Base-by-base conservation (phyloP, 495 filamentous ascomycete species). In the Podospora australis region DNA sequence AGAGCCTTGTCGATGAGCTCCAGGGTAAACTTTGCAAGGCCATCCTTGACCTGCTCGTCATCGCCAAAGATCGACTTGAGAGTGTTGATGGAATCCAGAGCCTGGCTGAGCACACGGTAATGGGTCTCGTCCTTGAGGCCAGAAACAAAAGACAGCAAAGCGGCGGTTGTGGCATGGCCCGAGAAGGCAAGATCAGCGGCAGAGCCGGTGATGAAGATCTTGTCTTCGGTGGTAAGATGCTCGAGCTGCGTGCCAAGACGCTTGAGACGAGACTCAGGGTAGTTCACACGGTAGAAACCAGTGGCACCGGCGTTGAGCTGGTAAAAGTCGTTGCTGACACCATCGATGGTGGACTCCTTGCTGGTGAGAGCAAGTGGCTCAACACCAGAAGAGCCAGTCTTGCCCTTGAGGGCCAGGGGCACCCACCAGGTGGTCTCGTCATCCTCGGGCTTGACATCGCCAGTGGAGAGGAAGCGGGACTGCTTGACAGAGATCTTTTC, bases 341-440 rank as follows among this genome's bases (percentile, higher is more conserved):
- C 80, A 21, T 75, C 72, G 51, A 97, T 73, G 6, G 78, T 88
- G 19, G 86, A 79, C 53, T 83, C 73, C 64, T 86, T 96, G 20
- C 75, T 69, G 0, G 82, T 85, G n/a, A 98, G 75, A 44, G 88
- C 82, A 9, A 75, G 62, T 9, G 62, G 58, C 46, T 69, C 60
- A 25, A 75, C 57, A 13, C 70, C 70, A 47, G 73, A 47, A 6
- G 74, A 68, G n/a, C 72, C 73, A 17, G 71, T 62, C 52, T 82
- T 75, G 42, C 78, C 73, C 58, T 82, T 84, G 36, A 98, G 70
- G 19, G 84, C 83, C 11, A 97, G 75, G 14, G 92, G 92, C 55
- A 96, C 79, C 90, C 92, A 96, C 92, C 92, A 98, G n/a, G 77
- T 81, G 2, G 88, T 95, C 60, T 85, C 65, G 64, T 98, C 89